Base-by-base conservation (phyloP, 805 yeast genomes). In the Saturnispora gosingensis region DNA sequence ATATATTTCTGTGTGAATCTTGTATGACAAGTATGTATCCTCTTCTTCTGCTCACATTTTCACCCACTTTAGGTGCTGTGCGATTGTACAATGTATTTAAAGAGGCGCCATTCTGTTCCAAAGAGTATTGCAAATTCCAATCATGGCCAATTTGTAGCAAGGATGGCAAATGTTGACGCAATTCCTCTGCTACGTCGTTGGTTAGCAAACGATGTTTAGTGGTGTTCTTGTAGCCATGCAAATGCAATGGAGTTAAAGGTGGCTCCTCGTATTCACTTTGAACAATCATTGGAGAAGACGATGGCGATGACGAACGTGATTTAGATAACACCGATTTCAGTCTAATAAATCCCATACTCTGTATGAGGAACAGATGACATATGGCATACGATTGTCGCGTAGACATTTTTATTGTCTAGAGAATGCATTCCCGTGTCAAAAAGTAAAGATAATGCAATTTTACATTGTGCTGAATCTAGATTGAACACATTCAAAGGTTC, bases 81-180 rank as follows among this genome's bases (percentile, higher is more conserved):
- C 73, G 70, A 15, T 76, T 69, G 63, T 90, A 91, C 16, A 93
- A 67, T 0, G 98, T 89, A 53, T 77, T 81, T 50, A 91, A 66
- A 0, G 96, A 86, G 0, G 95, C 83, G 0, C 99, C 99, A 64
- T 89, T 87, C 65, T 88, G 97, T 58, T 90, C 97, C 54, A 88
- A 67, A n/a, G 93, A 83, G 63, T 90, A 91, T 2, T 82, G 66
- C 47, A 93, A 66, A 5, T 75, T 67, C 99, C 98, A 93, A 5
- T 76, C 76, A 38, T 84, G 82, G 54, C 79, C 79, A 24, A 91
- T 72, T 64, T 88, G 97, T 39, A 86, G 70, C 45, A 97, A 72
- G 4, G 87, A 75, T 0, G 97, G 96, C 54, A 93, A 64, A 49
- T 88, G 74, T 27, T 72, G 70, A 44, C 96, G 73, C 35, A 91